Evolutionary conservation across 371 early-diverging fungal species (phyloP).

Genomic region (Paraphysoderma sedebokerense): DNA sequence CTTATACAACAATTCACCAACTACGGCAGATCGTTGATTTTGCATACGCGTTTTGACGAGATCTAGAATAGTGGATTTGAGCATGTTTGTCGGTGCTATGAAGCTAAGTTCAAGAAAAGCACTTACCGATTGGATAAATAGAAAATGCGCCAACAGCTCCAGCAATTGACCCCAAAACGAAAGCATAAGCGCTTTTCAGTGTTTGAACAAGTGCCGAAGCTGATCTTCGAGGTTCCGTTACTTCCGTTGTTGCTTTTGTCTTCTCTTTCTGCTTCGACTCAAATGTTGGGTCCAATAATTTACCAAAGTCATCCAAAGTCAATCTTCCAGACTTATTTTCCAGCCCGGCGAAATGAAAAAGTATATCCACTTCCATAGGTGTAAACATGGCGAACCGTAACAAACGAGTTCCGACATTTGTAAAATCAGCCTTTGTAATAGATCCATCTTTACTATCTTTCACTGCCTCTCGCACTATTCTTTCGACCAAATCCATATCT

Average conservation of each 20-base stretch:
- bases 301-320: conserved; percentile 35
- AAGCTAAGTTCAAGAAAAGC: conserved; percentile 5
- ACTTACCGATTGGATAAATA: conserved; percentile 93
- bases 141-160: conserved; percentile 92
- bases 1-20: conserved; percentile 81
- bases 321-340: conserved; percentile 25
- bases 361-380: conserved; percentile 66
- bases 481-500: conserved; percentile 52
- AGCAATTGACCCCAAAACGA: conserved; percentile 75
- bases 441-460: conserved; percentile 28
- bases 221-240: no score
- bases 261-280: no score
- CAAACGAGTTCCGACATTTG: conserved; percentile 33
- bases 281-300: conserved; percentile 45
- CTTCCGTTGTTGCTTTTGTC: no score
- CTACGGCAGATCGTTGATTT: conserved; percentile 83
- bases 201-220: conserved; percentile 4
- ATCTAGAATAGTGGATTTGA: conserved; percentile 40
- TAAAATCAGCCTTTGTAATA: conserved; percentile 42
- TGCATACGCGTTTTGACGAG: conserved; percentile 97
- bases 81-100: not conserved
- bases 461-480: conserved; percentile 35
- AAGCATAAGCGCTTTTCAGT: conserved; percentile 40
- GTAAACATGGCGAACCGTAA: conserved; percentile 48
- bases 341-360: conserved; percentile 60